Conservation (phyloP, 495 filamentous ascomycete species). For the Penicillium cataractarum region DNA sequence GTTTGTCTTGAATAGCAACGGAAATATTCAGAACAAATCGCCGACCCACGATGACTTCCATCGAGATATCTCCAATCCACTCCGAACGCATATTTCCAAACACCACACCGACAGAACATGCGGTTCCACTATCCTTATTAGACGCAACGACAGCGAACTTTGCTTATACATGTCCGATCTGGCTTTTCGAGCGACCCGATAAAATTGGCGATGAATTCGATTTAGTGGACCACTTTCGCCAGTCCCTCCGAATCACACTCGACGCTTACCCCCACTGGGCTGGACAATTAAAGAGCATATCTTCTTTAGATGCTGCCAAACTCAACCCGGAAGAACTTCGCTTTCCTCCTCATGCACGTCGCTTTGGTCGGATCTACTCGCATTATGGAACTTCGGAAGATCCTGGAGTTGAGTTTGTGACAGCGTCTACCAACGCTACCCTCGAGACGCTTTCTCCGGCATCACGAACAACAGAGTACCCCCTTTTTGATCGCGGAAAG, state of each 20-base stretch:
- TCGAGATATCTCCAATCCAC: constrained; percentile 8
- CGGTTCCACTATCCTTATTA: constrained; percentile 31
- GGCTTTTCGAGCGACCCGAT: constrained; percentile 30
- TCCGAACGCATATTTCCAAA: constrained; percentile 21
- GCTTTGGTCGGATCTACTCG: constrained; percentile 38
- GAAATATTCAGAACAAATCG: neutral
- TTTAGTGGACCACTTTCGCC: constrained; percentile 25
- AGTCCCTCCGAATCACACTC: constrained; percentile 29
- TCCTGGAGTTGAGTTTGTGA: constrained; percentile 40
- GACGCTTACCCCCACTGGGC: constrained; percentile 39
- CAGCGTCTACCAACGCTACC: constrained; percentile 25
- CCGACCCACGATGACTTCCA: neutral
- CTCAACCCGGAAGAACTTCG: neutral
- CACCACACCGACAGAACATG: neutral
- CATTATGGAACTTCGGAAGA: constrained; percentile 38
- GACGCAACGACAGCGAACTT: constrained; percentile 37
- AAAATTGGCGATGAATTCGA: neutral
- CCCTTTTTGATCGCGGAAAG: constrained; percentile 30
- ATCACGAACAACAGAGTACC: constrained; percentile 28
- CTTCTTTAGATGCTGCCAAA: constrained; percentile 12
- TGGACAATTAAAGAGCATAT: constrained; percentile 30
- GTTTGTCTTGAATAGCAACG: neutral
- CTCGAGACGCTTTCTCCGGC: constrained; percentile 34
- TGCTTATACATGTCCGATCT: constrained; percentile 25
- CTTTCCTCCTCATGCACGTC: constrained; percentile 28